These are phyloP conservation scores for Pythium grandisporangium DNA, from an alignment of 352 stramenopile species.

Conservation along the genomic window DNA sequence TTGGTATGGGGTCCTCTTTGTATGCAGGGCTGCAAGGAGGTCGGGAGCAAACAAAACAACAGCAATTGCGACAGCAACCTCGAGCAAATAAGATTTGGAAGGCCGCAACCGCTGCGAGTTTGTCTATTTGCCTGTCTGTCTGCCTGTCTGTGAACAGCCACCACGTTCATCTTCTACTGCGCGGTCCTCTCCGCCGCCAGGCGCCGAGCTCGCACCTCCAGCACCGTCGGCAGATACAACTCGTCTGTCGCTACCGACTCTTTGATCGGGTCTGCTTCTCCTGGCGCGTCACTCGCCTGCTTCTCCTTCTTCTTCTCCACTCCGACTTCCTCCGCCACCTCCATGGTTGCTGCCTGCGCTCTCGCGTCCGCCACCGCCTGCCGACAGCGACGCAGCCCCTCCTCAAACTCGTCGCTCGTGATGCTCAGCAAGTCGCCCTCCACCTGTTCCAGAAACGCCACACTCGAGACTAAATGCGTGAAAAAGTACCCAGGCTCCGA, in stretches of 20 bases:
- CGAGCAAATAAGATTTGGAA: no score
- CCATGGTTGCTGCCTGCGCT: no score
- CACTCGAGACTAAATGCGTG: slow-evolving; percentile 81
- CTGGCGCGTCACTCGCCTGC: no score
- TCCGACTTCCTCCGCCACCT: no score
- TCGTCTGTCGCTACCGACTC: neutral
- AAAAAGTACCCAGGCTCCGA: slow-evolving; percentile 91
- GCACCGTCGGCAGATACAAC: slow-evolving; percentile 11
- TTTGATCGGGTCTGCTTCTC: neutral
- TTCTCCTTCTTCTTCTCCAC: no score
- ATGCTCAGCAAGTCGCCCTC: slow-evolving; percentile 67
- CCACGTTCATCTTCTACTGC: no score
- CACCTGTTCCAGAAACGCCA: slow-evolving; percentile 74
- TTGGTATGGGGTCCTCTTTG: no score
- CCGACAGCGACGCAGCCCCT: slow-evolving; percentile 33
- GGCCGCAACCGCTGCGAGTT: no score
- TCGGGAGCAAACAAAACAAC: neutral
- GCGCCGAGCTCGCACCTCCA: slow-evolving; percentile 31
- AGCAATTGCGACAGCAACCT: no score
- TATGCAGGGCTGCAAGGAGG: neutral
- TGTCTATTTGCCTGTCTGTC: no score
- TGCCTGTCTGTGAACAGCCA: no score
- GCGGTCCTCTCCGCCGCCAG: no score
- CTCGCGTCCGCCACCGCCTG: slow-evolving; percentile 7
- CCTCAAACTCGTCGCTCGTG: slow-evolving; percentile 60